These are phyloP conservation scores for Circinella umbellata DNA, from an alignment of 371 early-diverging fungal genomes.

Conservation along the genomic window DNA sequence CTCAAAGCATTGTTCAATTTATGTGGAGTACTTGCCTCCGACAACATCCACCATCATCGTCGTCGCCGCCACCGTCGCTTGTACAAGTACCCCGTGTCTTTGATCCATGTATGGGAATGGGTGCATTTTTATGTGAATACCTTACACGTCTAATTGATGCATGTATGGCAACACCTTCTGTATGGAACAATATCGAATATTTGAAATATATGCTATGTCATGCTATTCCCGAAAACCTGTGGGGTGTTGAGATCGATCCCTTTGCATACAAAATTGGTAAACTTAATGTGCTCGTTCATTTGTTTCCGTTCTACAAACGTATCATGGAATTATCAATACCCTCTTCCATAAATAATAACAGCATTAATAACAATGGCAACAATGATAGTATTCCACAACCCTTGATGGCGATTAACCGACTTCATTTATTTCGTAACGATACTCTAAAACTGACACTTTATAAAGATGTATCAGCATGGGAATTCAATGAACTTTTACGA, in stretches of 20 bases:
- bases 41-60: background rate
- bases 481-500: slow-evolving; percentile 8
- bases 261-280: slow-evolving; percentile 56
- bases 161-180: slow-evolving; percentile 21
- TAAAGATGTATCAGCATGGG: slow-evolving; percentile 26
- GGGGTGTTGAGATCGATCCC: slow-evolving; percentile 69
- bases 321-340: slow-evolving; percentile 24
- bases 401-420: slow-evolving; percentile 28
- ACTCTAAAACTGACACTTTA: slow-evolving; percentile 48
- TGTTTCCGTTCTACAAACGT: slow-evolving; percentile 46
- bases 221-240: slow-evolving; percentile 45
- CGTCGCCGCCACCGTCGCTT: background rate
- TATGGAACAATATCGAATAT: slow-evolving; percentile 47
- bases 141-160: slow-evolving; percentile 46
- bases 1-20: slow-evolving; percentile 60
- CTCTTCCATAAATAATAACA: background rate
- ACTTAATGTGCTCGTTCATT: slow-evolving; percentile 43
- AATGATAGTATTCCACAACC: background rate
- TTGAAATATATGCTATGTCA: slow-evolving; percentile 35
- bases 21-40: slow-evolving; percentile 60
- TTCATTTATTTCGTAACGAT: slow-evolving; percentile 64
- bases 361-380: too few species aligned
- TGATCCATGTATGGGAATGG: slow-evolving; percentile 70
- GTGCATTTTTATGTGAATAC: slow-evolving; percentile 62
- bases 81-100: slow-evolving; percentile 46